These are phyloP conservation scores for Phytopythium oedochilum DNA, from an alignment of 352 stramenopile genomes.

Conservation along the genomic window DNA sequence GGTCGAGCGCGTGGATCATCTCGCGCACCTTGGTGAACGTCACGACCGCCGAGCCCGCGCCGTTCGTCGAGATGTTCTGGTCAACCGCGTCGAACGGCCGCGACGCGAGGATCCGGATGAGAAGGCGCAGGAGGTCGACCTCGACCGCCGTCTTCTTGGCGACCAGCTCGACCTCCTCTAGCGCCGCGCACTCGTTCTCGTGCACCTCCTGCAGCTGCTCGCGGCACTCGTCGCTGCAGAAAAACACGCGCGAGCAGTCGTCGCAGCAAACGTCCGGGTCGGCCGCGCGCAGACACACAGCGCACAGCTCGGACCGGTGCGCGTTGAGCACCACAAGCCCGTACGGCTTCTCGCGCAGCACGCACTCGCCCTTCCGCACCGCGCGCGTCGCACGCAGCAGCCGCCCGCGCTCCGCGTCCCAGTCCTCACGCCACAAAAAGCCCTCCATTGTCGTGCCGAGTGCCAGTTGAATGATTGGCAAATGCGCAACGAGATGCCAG, in stretches of 20 bases:
- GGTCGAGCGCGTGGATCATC: constrained; percentile 31
- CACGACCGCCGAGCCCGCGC: constrained; percentile 9
- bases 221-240: constrained; percentile 39
- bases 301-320: constrained; percentile 25
- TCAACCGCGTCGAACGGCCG: constrained; percentile 17
- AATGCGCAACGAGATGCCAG: too few relatives aligned
- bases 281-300: constrained; percentile 29
- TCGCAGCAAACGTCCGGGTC: constrained; percentile 49
- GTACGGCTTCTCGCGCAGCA: constrained; percentile 29
- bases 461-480: not conserved
- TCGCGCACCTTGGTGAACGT: constrained; percentile 33
- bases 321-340: constrained; percentile 28
- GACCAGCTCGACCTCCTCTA: constrained; percentile 40
- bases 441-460: not conserved
- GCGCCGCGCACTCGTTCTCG: constrained; percentile 33
- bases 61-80: constrained; percentile 14
- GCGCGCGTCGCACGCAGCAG: constrained; percentile 21
- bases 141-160: constrained; percentile 34
- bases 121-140: constrained; percentile 31
- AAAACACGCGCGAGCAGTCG: constrained; percentile 42
- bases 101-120: constrained; percentile 33
- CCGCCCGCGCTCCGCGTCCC: constrained; percentile 16
- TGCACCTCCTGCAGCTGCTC: constrained; percentile 28
- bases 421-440: constrained; percentile 31
- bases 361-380: constrained; percentile 19